These are phyloP conservation scores for Aureobasidium sp. DNA, from an alignment of 2,329 filamentous ascomycete species.

Conservation along the genomic window DNA sequence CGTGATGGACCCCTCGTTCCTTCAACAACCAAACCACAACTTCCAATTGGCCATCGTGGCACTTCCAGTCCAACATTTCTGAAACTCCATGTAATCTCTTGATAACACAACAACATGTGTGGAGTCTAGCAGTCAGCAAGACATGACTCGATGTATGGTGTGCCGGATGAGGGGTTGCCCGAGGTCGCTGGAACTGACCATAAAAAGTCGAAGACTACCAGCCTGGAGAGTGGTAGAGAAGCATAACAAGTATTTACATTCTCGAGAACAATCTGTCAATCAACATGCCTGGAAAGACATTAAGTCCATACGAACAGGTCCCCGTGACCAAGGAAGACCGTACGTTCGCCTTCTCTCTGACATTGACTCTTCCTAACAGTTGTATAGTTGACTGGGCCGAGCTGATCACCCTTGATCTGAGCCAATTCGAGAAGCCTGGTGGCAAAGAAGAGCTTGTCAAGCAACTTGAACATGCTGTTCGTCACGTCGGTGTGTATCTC, in stretches of 20 bases:
- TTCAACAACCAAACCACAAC: not conserved
- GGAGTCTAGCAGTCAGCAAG: not conserved
- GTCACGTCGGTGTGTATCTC: slow-evolving; percentile 9
- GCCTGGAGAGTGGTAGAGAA: not conserved
- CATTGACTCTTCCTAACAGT: not conserved
- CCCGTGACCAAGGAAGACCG: slow-evolving; percentile 28
- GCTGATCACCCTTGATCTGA: slow-evolving; percentile 51
- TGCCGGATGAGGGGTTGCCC: not conserved
- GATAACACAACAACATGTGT: not conserved
- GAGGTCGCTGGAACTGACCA: not conserved
- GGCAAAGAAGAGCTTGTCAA: slow-evolving; percentile 49
- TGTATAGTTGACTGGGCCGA: slow-evolving; percentile 42
- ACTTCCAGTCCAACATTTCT: not conserved
- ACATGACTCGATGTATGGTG: not conserved
- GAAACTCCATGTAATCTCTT: not conserved
- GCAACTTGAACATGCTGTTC: slow-evolving; percentile 49
- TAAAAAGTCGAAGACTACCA: not conserved
- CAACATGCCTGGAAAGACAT: slow-evolving; percentile 18
- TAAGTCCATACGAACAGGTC: slow-evolving; percentile 27
- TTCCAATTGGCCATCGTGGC: not conserved
- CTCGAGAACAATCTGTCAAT: not conserved
- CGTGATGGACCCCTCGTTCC: not conserved
- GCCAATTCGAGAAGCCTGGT: slow-evolving; percentile 46
- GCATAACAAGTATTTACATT: not conserved
- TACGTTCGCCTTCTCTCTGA: not conserved